These are phyloP conservation scores for Chlamydomonas sp. DNA, from an alignment of 139 green algal genomes.

Conservation along the genomic window DNA sequence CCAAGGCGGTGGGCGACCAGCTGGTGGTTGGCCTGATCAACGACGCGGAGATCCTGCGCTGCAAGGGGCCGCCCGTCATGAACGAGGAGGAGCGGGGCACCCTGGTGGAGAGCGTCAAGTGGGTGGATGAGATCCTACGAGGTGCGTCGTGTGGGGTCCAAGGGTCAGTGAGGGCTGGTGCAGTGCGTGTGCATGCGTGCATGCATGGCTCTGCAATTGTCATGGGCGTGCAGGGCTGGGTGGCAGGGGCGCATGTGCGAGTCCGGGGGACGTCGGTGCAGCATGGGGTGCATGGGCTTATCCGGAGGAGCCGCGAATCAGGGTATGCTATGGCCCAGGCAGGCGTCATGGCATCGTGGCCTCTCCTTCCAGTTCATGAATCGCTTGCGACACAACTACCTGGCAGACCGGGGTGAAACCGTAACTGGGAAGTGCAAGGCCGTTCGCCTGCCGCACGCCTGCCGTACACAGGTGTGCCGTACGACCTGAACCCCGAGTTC, in stretches of 20 bases:
- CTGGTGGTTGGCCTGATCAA: slow-evolving; percentile 96
- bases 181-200: background rate
- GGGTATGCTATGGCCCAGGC: too few species aligned
- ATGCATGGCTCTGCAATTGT: too few species aligned
- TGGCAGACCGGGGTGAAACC: too few species aligned
- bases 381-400: too few species aligned
- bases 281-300: too few species aligned
- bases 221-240: too few species aligned
- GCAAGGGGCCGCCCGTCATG: slow-evolving; percentile 94
- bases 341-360: too few species aligned
- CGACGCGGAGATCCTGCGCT: slow-evolving; percentile 93
- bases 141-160: slow-evolving; percentile 23
- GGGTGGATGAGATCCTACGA: slow-evolving; percentile 98
- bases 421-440: background rate
- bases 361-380: too few species aligned
- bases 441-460: background rate
- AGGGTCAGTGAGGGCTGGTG: background rate
- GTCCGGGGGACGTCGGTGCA: too few species aligned
- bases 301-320: too few species aligned
- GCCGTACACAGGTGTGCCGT: slow-evolving; percentile 85
- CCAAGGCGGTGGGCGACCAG: slow-evolving; percentile 88
- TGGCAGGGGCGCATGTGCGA: too few species aligned
- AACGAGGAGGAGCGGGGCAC: slow-evolving; percentile 88
- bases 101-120: slow-evolving; percentile 95
- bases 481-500: slow-evolving; percentile 95